Conservation (phyloP, 345 rosid genomes). For the Melaleuca alternifolia region DNA sequence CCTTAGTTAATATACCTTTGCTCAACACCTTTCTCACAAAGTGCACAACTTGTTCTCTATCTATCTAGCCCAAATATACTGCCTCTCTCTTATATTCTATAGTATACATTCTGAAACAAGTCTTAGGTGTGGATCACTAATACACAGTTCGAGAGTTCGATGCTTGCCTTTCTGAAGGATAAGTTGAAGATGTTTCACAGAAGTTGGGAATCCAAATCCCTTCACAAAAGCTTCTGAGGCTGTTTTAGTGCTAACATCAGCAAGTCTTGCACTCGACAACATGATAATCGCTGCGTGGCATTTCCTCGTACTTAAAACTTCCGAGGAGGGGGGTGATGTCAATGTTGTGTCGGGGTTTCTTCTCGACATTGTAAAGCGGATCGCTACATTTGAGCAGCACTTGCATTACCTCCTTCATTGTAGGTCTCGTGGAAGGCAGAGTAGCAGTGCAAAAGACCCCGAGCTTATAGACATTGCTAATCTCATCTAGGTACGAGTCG, state of each 20-base stretch:
- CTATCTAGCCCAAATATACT: too few species aligned
- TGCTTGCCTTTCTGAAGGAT: too few species aligned
- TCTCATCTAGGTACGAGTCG: conserved; percentile 19
- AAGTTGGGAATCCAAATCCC: not conserved
- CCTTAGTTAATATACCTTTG: too few species aligned
- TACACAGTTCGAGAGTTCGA: too few species aligned
- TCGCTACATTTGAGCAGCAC: conserved; percentile 6
- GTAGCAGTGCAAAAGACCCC: conserved; percentile 44
- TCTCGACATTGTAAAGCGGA: not conserved
- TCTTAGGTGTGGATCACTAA: too few species aligned
- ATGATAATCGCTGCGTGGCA: not conserved
- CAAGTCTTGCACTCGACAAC: not conserved
- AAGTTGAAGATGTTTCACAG: not conserved
- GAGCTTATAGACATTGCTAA: conserved; percentile 35
- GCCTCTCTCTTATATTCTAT: too few species aligned
- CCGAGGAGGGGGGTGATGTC: conserved; percentile 8
- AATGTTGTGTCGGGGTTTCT: not conserved
- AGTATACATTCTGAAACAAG: too few species aligned
- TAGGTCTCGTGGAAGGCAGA: conserved; percentile 36
- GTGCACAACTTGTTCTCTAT: too few species aligned
- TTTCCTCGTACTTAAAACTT: not conserved
- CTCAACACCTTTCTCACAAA: too few species aligned
- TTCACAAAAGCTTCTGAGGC: not conserved
- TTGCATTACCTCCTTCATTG: conserved; percentile 42
- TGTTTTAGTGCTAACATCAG: not conserved